Percentiles rank a stretch among this genome's conserved stretches.
These are phyloP conservation scores for Sugiyamaella qingdaonensis DNA, from an alignment of 805 yeast genomes.

Conservation along the genomic window DNA sequence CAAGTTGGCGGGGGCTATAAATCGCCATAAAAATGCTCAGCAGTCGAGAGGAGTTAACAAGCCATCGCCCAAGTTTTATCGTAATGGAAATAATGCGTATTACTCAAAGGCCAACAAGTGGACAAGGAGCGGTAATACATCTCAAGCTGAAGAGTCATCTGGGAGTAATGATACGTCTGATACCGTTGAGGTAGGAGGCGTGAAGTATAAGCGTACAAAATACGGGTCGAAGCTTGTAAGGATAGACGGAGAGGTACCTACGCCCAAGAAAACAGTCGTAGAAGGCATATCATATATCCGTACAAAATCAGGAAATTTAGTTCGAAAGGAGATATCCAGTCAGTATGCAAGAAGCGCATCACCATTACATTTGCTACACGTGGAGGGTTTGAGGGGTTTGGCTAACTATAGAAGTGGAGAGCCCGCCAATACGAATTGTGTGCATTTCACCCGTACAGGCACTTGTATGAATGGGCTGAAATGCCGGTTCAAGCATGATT, in stretches of 20 bases:
- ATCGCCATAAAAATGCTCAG: constrained; percentile 20
- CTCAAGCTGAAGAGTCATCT: not conserved
- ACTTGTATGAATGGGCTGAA: constrained; percentile 47
- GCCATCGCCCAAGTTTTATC: not conserved
- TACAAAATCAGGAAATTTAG: constrained; percentile 21
- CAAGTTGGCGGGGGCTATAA: constrained; percentile 25
- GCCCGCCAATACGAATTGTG: constrained; percentile 6
- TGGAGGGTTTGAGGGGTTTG: not conserved
- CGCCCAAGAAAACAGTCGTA: constrained; percentile 24
- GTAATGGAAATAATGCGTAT: not conserved
- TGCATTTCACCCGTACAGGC: constrained; percentile 33
- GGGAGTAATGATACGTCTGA: not conserved
- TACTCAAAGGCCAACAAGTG: not conserved
- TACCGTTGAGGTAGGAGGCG: constrained; percentile 24
- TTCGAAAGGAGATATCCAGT: constrained; percentile 1
- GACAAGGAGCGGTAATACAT: not conserved
- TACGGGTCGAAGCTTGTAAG: constrained; percentile 26
- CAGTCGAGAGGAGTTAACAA: not conserved
- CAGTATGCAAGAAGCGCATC: constrained; percentile 1
- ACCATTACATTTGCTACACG: not conserved
- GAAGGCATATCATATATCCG: constrained; percentile 26
- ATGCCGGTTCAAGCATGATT: constrained; percentile 55
- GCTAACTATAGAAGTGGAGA: not conserved
- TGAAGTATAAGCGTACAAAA: constrained; percentile 20
- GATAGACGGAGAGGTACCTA: constrained; percentile 6